A percentile compares a stretch with the other conserved stretches of the same genome.
These are phyloP conservation scores for Silene coronaria DNA, from an alignment of 179 eudicot genomes.

Conservation along the genomic window DNA sequence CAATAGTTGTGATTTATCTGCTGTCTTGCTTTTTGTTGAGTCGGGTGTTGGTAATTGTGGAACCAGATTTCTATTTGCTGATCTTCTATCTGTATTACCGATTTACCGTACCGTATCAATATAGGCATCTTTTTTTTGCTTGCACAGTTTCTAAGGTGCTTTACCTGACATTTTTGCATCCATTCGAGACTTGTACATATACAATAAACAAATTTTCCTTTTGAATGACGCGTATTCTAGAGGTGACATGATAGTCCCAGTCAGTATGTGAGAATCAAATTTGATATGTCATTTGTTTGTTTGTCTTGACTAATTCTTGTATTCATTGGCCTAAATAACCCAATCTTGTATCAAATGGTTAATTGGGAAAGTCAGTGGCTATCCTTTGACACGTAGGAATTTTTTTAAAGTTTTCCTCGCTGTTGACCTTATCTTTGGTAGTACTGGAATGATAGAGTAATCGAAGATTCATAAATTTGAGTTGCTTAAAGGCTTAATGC, in stretches of 20 bases:
- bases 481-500: no score
- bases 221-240: not conserved
- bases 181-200: not conserved
- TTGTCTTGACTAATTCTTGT: not conserved
- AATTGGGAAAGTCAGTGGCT: no score
- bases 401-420: no score
- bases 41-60: slow-evolving; percentile 15
- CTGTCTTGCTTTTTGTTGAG: slow-evolving; percentile 7
- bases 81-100: not conserved
- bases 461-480: no score
- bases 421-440: no score
- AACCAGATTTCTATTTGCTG: not conserved
- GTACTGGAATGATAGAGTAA: no score
- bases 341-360: not conserved
- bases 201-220: not conserved
- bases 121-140: slow-evolving; percentile 5
- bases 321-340: not conserved
- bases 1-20: slow-evolving; percentile 30
- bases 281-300: not conserved
- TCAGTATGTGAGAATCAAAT: not conserved
- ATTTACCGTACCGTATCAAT: slow-evolving; percentile 1
- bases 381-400: no score
- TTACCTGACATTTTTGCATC: not conserved
- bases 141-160: not conserved
- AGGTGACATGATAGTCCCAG: not conserved